Base-by-base conservation (phyloP, 2,329 filamentous ascomycete species). In the Exophiala alcalophila region DNA sequence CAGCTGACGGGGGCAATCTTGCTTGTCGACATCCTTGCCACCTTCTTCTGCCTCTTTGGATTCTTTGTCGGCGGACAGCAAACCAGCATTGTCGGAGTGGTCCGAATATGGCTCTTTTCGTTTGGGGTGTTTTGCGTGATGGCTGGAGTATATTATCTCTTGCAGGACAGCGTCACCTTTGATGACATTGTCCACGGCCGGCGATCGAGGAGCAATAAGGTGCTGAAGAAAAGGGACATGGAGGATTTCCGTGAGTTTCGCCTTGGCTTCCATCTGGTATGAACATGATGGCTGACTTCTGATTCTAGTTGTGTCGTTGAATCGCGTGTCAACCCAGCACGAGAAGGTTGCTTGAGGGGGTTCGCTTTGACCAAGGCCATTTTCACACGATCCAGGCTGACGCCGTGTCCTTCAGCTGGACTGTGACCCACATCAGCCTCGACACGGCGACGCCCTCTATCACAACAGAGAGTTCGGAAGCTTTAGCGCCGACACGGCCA, bases 141-240 rank as follows among this genome's bases (percentile, higher is more conserved):
- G 77, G 85, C 81, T 60, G 81, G 79, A 64, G 67, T 83, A 12
- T 86, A 86, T 71, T 90, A 89, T 72, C 76, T 92, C 60, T 78
- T 94, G 61, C 83, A 91, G 66, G 84, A 84, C 65, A 88, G 81
- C 60, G 69, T 77, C 50, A 83, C 83, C 51, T 94, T 94, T 66
- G 86, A 94, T 70, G 91, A 92, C 72, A 75, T 94, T 53, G 92
- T 94, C 85, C 87, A 94, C 71, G 86, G 87, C 63, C 90, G 90
- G 74, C 84, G 81, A 51, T 32, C 46, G 18, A 43, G 41, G 29
- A 80, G 80, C 55, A 88, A 89, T 76, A 81, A 83, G 67, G 83
- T 80, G 69, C 77, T 83, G 68, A 90, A 87, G 77, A 86, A 91
- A 71, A 78, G 86, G 58, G 86, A 83, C 31, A 76, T 91, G 52